Evolutionary conservation across 139 green algal genomes (phyloP), one percentile per base, ranked within the genome.

Genomic region (Microglena sp.): DNA sequence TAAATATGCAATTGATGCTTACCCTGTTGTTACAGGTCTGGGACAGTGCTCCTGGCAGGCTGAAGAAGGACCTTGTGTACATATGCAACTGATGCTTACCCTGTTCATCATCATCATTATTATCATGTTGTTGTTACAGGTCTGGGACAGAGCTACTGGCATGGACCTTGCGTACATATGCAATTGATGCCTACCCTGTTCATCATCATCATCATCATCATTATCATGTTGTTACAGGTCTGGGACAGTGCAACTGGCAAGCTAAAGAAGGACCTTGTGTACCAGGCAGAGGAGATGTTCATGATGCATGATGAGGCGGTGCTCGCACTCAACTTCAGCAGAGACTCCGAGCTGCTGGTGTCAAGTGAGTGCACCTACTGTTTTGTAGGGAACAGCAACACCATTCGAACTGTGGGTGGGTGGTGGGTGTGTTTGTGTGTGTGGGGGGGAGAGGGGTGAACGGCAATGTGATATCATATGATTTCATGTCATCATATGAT

Each of bases 241-340:
- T 97, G 93, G 93, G 92, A 98, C 67, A 77, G 72, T 22, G 56
- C 85, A 29, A 94, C 78, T 0, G 93, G 88, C 21, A 91, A 90
- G 66, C 73, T 98, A 35, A 87, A 85, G 69, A 91, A 88, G 82
- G 93, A 99, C 70, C 73, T 99, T 66, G 45, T 80, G 36, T 99
- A 96, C 76, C 93, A 99, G 82, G 82, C 87, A 3, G 81, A 93
- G 50, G 92, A 97, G 65, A 78, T 84, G 71, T 98, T 97, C 78
- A 97, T 99, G 90, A 93, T 97, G 84, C 93, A 99, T 67, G 92
- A 97, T 50, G 77, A 80, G 34, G 81, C 94, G 2, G 89, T 98
- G 70, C 76, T 98, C 70, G 80, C 71, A 1, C 58, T 97, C 6
- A 79, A 74, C 53, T 92, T 95, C 78, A 90, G 75, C 50, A 72